phyloP scores from a whole-genome alignment of 2,329 filamentous ascomycete species.

The Calonectria henricotiae region DNA sequence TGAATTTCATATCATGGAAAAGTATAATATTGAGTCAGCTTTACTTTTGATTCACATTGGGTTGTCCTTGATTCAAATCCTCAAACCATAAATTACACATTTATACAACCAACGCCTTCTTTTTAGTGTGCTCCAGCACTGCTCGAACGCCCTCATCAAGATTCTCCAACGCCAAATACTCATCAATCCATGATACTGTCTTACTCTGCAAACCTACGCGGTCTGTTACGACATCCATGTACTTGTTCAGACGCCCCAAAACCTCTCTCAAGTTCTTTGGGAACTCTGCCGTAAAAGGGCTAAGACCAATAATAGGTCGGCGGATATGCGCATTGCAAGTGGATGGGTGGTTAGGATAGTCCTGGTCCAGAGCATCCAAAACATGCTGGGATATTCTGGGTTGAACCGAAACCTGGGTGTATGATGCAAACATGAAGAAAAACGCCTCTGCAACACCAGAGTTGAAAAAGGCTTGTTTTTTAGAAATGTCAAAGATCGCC shows the following conservation, averaged over 20 bases:
- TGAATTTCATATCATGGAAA: background rate
- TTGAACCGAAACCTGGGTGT: slow-evolving; percentile 77
- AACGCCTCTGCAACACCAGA: slow-evolving; percentile 80
- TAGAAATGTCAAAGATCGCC: slow-evolving; percentile 90
- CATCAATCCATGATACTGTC: slow-evolving; percentile 70
- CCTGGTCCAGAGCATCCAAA: slow-evolving; percentile 74
- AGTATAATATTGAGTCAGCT: background rate
- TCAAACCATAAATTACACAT: slow-evolving; percentile 8
- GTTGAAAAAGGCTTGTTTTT: slow-evolving; percentile 82
- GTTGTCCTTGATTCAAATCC: slow-evolving; percentile 17
- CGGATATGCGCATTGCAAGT: slow-evolving; percentile 81
- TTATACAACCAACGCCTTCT: slow-evolving; percentile 48
- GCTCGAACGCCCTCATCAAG: slow-evolving; percentile 72
- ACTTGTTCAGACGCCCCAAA: slow-evolving; percentile 74
- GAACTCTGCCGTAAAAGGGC: slow-evolving; percentile 78
- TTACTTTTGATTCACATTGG: slow-evolving; percentile 20
- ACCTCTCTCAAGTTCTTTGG: slow-evolving; percentile 79
- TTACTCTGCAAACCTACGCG: slow-evolving; percentile 65
- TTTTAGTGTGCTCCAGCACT: slow-evolving; percentile 71
- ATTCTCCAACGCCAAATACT: slow-evolving; percentile 65
- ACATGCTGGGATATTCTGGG: slow-evolving; percentile 82
- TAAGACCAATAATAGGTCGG: slow-evolving; percentile 79
- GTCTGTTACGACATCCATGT: slow-evolving; percentile 64
- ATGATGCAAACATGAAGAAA: slow-evolving; percentile 84
- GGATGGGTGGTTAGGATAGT: slow-evolving; percentile 74